phyloP scores from a whole-genome alignment of 768 basidiomycete genomes.

The Cystobasidiopsis lactophilus region DNA sequence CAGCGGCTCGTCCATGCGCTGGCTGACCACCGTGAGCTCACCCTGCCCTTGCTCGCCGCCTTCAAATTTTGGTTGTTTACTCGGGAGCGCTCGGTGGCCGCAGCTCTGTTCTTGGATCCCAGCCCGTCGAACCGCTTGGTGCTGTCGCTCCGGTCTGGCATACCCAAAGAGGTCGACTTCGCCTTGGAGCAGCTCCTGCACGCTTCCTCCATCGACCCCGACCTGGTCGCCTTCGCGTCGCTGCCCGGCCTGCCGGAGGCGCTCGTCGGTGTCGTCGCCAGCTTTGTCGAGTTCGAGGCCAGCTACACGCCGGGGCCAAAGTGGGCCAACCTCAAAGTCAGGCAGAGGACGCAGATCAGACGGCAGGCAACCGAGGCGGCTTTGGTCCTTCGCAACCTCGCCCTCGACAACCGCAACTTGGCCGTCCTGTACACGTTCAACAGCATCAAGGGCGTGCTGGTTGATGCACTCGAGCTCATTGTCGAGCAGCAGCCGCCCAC shows the following conservation, averaged over 20 bases:
- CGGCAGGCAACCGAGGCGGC: constrained; percentile 67
- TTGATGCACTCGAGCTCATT: constrained; percentile 8
- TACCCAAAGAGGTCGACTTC: constrained; percentile 65
- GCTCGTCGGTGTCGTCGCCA: constrained; percentile 35
- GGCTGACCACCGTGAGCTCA: no score
- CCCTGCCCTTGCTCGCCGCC: no score
- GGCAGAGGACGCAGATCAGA: constrained; percentile 13
- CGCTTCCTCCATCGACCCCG: constrained; percentile 42
- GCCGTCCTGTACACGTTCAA: constrained; percentile 36
- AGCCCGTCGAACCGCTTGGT: constrained; percentile 65
- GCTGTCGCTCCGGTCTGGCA: constrained; percentile 64
- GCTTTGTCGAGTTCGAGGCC: constrained; percentile 6
- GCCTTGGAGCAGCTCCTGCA: constrained; percentile 67
- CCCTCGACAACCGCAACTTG: constrained; percentile 43
- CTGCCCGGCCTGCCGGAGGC: constrained; percentile 64
- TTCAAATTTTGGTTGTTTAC: no score
- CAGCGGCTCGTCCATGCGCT: no score
- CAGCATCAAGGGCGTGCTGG: constrained; percentile 7
- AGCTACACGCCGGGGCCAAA: not conserved
- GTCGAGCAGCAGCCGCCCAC: constrained; percentile 1
- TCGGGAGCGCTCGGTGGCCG: not conserved
- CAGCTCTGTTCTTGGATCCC: constrained; percentile 45
- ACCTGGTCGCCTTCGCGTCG: constrained; percentile 45
- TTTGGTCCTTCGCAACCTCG: constrained; percentile 64
- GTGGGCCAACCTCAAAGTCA: not conserved